phyloP scores from a whole-genome alignment of 2,329 filamentous ascomycete genomes.

The Graphiopsis chlorocephala region DNA sequence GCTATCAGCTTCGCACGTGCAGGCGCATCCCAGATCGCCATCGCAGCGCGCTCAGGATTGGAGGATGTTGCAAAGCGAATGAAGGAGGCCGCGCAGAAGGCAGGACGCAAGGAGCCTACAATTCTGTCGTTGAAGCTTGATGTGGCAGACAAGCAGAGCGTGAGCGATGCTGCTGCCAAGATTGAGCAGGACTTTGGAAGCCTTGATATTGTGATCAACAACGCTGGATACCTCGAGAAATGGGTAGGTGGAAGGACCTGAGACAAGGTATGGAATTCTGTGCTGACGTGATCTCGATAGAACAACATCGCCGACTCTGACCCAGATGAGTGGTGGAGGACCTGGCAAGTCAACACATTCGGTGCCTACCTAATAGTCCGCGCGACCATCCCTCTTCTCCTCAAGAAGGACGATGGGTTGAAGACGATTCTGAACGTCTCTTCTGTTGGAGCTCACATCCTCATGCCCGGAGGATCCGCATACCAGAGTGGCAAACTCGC shows the following conservation, averaged over 20 bases:
- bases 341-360: slow-evolving; percentile 51
- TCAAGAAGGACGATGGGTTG: slow-evolving; percentile 26
- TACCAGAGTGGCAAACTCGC: slow-evolving; percentile 51
- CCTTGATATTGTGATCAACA: slow-evolving; percentile 40
- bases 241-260: not conserved
- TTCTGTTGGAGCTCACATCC: slow-evolving; percentile 40
- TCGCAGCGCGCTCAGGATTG: slow-evolving; percentile 53
- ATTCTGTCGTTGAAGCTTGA: slow-evolving; percentile 47
- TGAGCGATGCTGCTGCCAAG: slow-evolving; percentile 36
- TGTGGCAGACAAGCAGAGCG: slow-evolving; percentile 39
- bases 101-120: slow-evolving; percentile 33
- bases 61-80: slow-evolving; percentile 38
- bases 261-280: not conserved
- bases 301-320: slow-evolving; percentile 28
- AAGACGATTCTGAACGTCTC: slow-evolving; percentile 46
- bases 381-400: slow-evolving; percentile 49
- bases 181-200: slow-evolving; percentile 33
- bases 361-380: slow-evolving; percentile 38
- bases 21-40: slow-evolving; percentile 51
- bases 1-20: slow-evolving; percentile 57
- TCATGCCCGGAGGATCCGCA: slow-evolving; percentile 32
- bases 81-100: slow-evolving; percentile 36
- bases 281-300: not conserved
- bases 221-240: slow-evolving; percentile 33
- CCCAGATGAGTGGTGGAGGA: slow-evolving; percentile 46